A percentile compares a stretch with the other conserved stretches of the same genome.
Conservation (phyloP, 768 basidiomycete genomes). For the Sporobolomyces roseus region DNA sequence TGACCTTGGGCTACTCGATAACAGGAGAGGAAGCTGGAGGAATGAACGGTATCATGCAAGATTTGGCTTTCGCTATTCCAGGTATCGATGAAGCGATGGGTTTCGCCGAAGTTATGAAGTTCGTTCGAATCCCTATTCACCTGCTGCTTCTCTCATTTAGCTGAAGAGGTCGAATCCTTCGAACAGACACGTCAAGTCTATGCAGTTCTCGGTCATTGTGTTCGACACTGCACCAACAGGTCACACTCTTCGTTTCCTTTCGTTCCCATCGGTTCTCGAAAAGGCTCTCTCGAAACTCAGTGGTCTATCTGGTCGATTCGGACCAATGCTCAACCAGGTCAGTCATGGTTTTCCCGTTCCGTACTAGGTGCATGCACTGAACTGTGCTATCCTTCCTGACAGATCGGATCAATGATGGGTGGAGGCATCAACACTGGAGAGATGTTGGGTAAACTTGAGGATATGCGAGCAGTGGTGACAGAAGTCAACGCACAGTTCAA, state of each 20-base stretch:
- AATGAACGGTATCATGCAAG: slow-evolving; percentile 99
- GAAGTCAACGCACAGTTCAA: slow-evolving; percentile 99
- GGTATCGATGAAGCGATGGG: slow-evolving; percentile 99
- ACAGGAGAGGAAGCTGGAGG: slow-evolving; percentile 53
- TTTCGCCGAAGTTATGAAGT: slow-evolving; percentile 99
- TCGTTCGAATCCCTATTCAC: slow-evolving; percentile 46
- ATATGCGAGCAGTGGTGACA: slow-evolving; percentile 92
- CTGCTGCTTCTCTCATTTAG: neutral
- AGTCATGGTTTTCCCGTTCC: too few relatives aligned
- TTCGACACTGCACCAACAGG: slow-evolving; percentile 99
- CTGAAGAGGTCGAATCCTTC: neutral
- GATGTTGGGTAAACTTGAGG: slow-evolving; percentile 97
- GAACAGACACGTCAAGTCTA: slow-evolving; percentile 95
- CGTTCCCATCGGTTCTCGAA: slow-evolving; percentile 96
- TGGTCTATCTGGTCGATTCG: slow-evolving; percentile 86
- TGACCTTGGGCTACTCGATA: too few relatives aligned
- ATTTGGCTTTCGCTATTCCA: slow-evolving; percentile 96
- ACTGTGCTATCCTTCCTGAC: too few relatives aligned
- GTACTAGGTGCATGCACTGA: too few relatives aligned
- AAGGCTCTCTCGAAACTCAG: slow-evolving; percentile 95
- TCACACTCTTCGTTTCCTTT: slow-evolving; percentile 94
- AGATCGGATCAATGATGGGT: slow-evolving; percentile 97
- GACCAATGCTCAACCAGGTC: slow-evolving; percentile 96
- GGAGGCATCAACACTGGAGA: slow-evolving; percentile 80
- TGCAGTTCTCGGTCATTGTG: slow-evolving; percentile 99